phyloP scores from a whole-genome alignment of 345 rosid species.

The Acer negundo region DNA sequence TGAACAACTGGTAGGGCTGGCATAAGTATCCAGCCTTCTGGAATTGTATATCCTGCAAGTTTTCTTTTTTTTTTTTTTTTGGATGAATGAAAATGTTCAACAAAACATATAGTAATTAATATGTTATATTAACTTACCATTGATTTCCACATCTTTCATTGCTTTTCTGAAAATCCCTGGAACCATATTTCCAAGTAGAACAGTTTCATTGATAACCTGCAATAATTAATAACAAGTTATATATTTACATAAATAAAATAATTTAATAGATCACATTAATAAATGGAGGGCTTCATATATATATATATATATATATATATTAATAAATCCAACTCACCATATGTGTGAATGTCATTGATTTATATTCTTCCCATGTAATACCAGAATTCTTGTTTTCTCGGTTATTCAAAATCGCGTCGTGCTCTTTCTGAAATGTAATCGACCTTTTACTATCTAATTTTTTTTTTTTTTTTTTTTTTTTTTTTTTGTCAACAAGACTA shows the following conservation, averaged over 20 bases:
- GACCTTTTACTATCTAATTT: no score
- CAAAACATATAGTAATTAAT: neutral
- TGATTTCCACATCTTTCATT: conserved; percentile 34
- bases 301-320: neutral
- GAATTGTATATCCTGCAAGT: conserved; percentile 42
- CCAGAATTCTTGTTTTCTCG: conserved; percentile 15
- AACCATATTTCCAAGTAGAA: conserved; percentile 41
- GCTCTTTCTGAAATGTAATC: conserved; percentile 31
- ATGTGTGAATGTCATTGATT: conserved; percentile 45
- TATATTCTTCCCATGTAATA: conserved; percentile 52
- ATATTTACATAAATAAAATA: no score
- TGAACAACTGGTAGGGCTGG: conserved; percentile 35
- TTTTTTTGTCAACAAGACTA: no score
- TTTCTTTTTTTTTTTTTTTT: no score
- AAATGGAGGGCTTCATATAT: neutral
- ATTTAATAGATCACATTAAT: neutral
- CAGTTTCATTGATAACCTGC: conserved; percentile 49
- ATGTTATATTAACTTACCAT: conserved; percentile 18
- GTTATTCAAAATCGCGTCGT: conserved; percentile 30
- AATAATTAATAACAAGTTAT: neutral
- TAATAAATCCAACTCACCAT: conserved; percentile 27
- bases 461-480: no score
- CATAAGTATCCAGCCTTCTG: conserved; percentile 45
- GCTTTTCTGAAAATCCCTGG: conserved; percentile 44
- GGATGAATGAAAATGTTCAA: neutral